phyloP scores from a whole-genome alignment of 371 early-diverging fungal species.

The Lichtheimia ornata region DNA sequence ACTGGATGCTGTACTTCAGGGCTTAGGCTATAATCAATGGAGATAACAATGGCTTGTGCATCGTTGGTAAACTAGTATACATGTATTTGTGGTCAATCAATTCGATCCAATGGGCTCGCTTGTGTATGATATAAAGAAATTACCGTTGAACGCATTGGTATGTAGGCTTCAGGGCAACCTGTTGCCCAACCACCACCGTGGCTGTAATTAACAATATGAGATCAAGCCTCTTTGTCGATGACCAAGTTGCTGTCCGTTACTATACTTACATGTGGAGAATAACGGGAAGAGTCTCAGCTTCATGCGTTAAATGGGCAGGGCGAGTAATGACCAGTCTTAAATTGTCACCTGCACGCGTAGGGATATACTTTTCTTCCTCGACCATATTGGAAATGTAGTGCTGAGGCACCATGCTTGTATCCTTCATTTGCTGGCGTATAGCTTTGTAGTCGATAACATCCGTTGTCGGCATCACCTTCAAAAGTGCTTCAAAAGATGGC shows the following conservation, averaged over 20 bases:
- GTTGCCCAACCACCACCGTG: slow-evolving; percentile 25
- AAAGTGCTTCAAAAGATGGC: too few relatives aligned
- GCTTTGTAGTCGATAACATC: too few relatives aligned
- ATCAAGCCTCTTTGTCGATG: too few relatives aligned
- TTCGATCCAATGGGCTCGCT: not conserved
- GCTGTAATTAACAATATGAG: not conserved
- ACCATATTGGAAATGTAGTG: not conserved
- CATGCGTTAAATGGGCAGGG: not conserved
- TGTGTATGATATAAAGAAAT: not conserved
- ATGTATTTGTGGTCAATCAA: not conserved
- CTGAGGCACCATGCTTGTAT: too few relatives aligned
- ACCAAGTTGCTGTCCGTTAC: too few relatives aligned
- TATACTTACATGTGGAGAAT: slow-evolving; percentile 10
- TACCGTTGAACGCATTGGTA: slow-evolving; percentile 3
- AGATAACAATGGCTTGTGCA: slow-evolving; percentile 17
- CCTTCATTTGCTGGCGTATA: too few relatives aligned
- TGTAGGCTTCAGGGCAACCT: slow-evolving; percentile 10
- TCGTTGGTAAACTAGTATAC: slow-evolving; percentile 1
- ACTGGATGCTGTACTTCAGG: slow-evolving; percentile 29
- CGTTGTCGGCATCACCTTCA: too few relatives aligned
- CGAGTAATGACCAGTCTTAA: slow-evolving; percentile 12
- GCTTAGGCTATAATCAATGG: slow-evolving; percentile 21
- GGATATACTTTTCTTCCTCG: slow-evolving; percentile 6
- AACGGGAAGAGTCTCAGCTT: slow-evolving; percentile 10
- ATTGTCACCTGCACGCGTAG: not conserved